Percentiles rank a stretch among this genome's conserved stretches.
Conservation (phyloP, 2,329 filamentous ascomycete species). For the Rhynchosporium graminicola region DNA sequence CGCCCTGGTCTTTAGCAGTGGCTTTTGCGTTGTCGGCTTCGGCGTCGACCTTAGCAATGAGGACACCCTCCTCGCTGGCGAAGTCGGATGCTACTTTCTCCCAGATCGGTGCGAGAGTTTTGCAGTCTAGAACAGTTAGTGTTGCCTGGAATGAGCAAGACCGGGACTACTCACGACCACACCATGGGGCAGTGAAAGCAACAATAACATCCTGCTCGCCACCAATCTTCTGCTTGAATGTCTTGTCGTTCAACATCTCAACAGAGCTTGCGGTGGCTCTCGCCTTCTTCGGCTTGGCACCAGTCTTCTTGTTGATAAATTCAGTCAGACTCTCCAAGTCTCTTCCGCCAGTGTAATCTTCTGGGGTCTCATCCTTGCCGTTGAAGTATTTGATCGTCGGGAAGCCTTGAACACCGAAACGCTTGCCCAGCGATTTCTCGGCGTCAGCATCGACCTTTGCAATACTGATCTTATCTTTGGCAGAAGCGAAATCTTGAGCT, state of each 20-base stretch:
- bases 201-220: conserved; percentile 88
- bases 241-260: conserved; percentile 74
- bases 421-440: conserved; percentile 79
- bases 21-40: conserved; percentile 84
- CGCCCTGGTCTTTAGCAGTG: conserved; percentile 71
- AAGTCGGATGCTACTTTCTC: conserved; percentile 85
- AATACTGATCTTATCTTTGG: conserved; percentile 74
- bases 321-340: conserved; percentile 81
- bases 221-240: conserved; percentile 77
- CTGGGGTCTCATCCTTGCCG: conserved; percentile 83
- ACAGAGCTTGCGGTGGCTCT: conserved; percentile 73
- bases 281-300: conserved; percentile 75
- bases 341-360: conserved; percentile 82
- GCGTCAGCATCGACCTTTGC: conserved; percentile 96
- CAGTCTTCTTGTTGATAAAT: conserved; percentile 87
- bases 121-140: conserved; percentile 73
- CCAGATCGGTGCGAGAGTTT: conserved; percentile 86
- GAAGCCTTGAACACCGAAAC: conserved; percentile 90
- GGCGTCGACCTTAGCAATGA: conserved; percentile 94
- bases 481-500: conserved; percentile 69
- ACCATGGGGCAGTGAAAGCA: conserved; percentile 98
- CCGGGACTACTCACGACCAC: conserved; percentile 70
- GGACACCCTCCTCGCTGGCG: conserved; percentile 71
- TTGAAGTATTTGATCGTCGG: conserved; percentile 98
- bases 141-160: conserved; percentile 1